phyloP scores from a whole-genome alignment of 495 filamentous ascomycete genomes.

The Cercophora scortea region DNA sequence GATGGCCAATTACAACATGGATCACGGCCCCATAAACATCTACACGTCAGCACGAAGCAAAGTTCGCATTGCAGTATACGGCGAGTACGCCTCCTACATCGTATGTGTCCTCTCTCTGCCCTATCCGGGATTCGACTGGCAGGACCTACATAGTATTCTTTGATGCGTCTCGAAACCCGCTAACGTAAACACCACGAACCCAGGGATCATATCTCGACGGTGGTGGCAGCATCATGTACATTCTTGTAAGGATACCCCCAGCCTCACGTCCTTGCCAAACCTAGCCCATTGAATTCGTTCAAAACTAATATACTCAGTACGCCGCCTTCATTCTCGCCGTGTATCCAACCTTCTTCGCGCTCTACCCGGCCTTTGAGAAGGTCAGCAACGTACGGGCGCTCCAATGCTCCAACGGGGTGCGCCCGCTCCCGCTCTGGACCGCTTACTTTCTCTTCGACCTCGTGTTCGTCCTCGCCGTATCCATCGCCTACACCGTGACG shows the following conservation, averaged over 20 bases:
- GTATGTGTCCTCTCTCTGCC: neutral
- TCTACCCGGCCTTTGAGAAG: conserved; percentile 74
- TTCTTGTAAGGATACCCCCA: conserved; percentile 28
- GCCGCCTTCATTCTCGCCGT: conserved; percentile 63
- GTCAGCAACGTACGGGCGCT: conserved; percentile 64
- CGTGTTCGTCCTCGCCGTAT: conserved; percentile 49
- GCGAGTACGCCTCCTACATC: neutral
- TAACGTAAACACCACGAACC: no score
- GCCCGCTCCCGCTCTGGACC: conserved; percentile 61
- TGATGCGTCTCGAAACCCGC: no score
- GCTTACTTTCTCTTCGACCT: conserved; percentile 74
- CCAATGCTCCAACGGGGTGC: conserved; percentile 74
- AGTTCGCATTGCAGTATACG: conserved; percentile 39
- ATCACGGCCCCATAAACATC: conserved; percentile 56
- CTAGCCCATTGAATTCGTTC: no score
- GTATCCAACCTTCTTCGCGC: conserved; percentile 72
- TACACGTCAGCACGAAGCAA: conserved; percentile 59
- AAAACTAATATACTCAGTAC: conserved; percentile 35
- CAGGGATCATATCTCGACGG: neutral
- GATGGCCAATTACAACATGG: conserved; percentile 37
- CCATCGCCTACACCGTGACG: conserved; percentile 52
- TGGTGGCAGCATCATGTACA: conserved; percentile 39
- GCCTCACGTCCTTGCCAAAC: neutral
- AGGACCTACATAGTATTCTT: no score
- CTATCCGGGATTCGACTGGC: no score